phyloP scores from a whole-genome alignment of 1,284 basidiomycete genomes.

The Grifola frondosa region DNA sequence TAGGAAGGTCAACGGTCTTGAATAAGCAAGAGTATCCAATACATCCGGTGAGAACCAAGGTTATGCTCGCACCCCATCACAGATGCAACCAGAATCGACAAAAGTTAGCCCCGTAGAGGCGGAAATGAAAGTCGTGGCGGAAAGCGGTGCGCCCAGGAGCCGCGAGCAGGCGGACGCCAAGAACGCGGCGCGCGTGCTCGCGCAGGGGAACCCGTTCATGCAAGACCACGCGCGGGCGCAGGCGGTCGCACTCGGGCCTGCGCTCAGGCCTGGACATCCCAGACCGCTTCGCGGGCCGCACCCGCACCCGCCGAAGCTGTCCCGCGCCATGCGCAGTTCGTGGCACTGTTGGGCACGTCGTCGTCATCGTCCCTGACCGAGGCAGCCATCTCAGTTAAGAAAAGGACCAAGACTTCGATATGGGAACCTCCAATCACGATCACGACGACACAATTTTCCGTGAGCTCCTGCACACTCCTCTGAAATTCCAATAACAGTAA shows the following conservation, averaged over 20 bases:
- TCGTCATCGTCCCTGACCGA: slow-evolving; percentile 39
- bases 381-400: too few species aligned
- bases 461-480: too few species aligned
- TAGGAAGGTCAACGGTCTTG: too few species aligned
- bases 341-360: slow-evolving; percentile 34
- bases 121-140: slow-evolving; percentile 30
- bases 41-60: too few species aligned
- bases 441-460: too few species aligned
- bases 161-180: slow-evolving; percentile 27
- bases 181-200: slow-evolving; percentile 36
- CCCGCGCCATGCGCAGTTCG: slow-evolving; percentile 57
- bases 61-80: too few species aligned
- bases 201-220: slow-evolving; percentile 33
- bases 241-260: slow-evolving; percentile 38
- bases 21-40: too few species aligned
- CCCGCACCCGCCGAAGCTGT: slow-evolving; percentile 55
- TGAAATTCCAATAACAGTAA: too few species aligned
- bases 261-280: slow-evolving; percentile 76
- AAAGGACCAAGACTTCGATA: too few species aligned
- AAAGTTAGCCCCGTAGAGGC: slow-evolving; percentile 34
- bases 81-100: slow-evolving; percentile 9
- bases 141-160: slow-evolving; percentile 6
- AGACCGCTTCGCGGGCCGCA: slow-evolving; percentile 68
- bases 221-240: slow-evolving; percentile 38
- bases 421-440: too few species aligned